Base-by-base conservation (phyloP, 345 rosid species). In the Laguncularia racemosa region DNA sequence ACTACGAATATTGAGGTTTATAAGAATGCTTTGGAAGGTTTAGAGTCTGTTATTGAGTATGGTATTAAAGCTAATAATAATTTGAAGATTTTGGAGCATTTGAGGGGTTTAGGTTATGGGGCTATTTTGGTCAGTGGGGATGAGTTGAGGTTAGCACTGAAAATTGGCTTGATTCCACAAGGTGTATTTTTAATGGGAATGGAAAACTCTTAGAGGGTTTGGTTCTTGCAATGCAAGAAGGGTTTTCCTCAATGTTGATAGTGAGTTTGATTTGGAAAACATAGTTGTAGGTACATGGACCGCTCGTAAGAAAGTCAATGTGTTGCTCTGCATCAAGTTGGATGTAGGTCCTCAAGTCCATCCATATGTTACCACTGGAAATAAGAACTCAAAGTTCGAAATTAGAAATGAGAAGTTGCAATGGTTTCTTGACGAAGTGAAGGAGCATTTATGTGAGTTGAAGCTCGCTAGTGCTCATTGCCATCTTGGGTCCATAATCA, bases 281-380 rank as follows among this genome's bases (percentile, higher is more conserved):
- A n/a, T n/a, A n/a, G n/a, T n/a, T n/a, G n/a, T 79, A 58, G 95
- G 96, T 76, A 77, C 99, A 18, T 80, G 88, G 49, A 78, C 84
- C 57, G 78, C 96, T 52, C 95, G 96, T 49, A 84, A 85, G 72
- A 82, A 78, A 81, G 95, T 89, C 64, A 89, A 89, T 73, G 96
- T 93, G 40, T 68, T 93, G 57, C 96, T 93, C 40, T 91, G 97
- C 50, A 93, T 93, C 72, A 93, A 93, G 71, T 97, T 97, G 2
- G 99, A 93, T 60, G 99, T 93, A 14, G 97, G 90, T 65, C 97
- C 97, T n/a, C n/a, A n/a, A n/a, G n/a, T n/a, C n/a, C n/a, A n/a
- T n/a, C n/a, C n/a, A n/a, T n/a, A n/a, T n/a, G n/a, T n/a, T n/a
- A n/a, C n/a, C n/a, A n/a, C n/a, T n/a, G n/a, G n/a, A n/a, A n/a